These are phyloP conservation scores for Gracilaria gracilis DNA, from an alignment of 23 red algal genomes.

Conservation along the genomic window DNA sequence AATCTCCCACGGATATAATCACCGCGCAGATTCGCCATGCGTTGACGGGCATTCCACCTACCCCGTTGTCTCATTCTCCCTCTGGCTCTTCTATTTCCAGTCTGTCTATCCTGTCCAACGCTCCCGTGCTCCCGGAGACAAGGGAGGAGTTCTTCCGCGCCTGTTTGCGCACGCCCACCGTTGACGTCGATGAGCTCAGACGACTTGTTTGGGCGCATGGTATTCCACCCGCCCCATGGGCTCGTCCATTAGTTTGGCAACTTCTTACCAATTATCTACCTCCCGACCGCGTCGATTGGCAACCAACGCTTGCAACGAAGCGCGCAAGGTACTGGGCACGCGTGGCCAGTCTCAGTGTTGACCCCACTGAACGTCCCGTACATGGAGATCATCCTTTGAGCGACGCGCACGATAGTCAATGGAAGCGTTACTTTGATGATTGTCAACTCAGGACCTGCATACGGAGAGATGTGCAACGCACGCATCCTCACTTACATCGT, in stretches of 20 bases:
- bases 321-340: constrained; percentile 58
- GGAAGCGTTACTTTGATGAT: constrained; percentile 75
- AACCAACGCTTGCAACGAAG: constrained; percentile 2
- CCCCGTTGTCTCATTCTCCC: constrained; percentile 7
- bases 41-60: background rate
- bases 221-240: constrained; percentile 55
- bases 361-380: constrained; percentile 55
- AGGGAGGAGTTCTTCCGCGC: constrained; percentile 61
- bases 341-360: constrained; percentile 42
- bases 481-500: constrained; percentile 59
- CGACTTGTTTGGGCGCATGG: constrained; percentile 75
- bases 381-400: constrained; percentile 79
- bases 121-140: constrained; percentile 17
- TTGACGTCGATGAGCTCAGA: constrained; percentile 73
- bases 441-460: constrained; percentile 55
- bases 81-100: constrained; percentile 18
- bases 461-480: constrained; percentile 67
- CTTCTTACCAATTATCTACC: constrained; percentile 62
- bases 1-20: constrained; percentile 31
- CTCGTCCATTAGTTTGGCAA: constrained; percentile 63
- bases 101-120: background rate
- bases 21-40: constrained; percentile 51
- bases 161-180: constrained; percentile 40
- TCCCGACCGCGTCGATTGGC: constrained; percentile 64
- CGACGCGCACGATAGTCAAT: constrained; percentile 42